These are phyloP conservation scores for Thraustochytrium striatum DNA, from an alignment of 352 stramenopile species.

Conservation along the genomic window DNA sequence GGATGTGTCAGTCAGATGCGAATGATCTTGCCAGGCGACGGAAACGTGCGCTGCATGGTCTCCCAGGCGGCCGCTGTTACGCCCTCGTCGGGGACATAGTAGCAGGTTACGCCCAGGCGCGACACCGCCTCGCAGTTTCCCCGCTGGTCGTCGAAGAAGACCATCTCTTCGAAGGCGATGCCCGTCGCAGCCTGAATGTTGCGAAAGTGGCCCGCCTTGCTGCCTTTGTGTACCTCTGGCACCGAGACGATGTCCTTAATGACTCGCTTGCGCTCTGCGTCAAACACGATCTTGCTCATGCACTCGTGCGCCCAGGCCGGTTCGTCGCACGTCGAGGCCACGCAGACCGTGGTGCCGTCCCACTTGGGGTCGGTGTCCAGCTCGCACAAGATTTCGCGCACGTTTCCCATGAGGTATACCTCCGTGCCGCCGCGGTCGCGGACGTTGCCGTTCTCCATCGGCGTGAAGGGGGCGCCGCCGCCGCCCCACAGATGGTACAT, in stretches of 20 bases:
- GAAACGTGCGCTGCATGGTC: slow-evolving; percentile 22
- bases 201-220: slow-evolving; percentile 73
- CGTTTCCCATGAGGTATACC: slow-evolving; percentile 70
- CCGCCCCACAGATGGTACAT: slow-evolving; percentile 73
- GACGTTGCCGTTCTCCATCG: slow-evolving; percentile 59
- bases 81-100: slow-evolving; percentile 4
- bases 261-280: background rate
- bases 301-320: slow-evolving; percentile 70
- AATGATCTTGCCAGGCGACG: slow-evolving; percentile 13
- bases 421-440: slow-evolving; percentile 66
- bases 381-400: slow-evolving; percentile 67
- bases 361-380: slow-evolving; percentile 68
- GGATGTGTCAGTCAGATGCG: too few species aligned
- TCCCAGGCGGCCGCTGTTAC: slow-evolving; percentile 22
- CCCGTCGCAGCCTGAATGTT: slow-evolving; percentile 66
- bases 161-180: slow-evolving; percentile 74
- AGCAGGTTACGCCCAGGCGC: slow-evolving; percentile 65
- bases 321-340: slow-evolving; percentile 69
- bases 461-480: slow-evolving; percentile 62
- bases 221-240: slow-evolving; percentile 72
- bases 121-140: slow-evolving; percentile 70
- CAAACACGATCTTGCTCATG: slow-evolving; percentile 48
- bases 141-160: slow-evolving; percentile 81
- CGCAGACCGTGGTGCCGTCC: slow-evolving; percentile 62
- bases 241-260: slow-evolving; percentile 61